Percentiles rank a stretch among this genome's conserved stretches.
Conservation (phyloP, 1,284 basidiomycete species). For the Coriolopsis trogii region DNA sequence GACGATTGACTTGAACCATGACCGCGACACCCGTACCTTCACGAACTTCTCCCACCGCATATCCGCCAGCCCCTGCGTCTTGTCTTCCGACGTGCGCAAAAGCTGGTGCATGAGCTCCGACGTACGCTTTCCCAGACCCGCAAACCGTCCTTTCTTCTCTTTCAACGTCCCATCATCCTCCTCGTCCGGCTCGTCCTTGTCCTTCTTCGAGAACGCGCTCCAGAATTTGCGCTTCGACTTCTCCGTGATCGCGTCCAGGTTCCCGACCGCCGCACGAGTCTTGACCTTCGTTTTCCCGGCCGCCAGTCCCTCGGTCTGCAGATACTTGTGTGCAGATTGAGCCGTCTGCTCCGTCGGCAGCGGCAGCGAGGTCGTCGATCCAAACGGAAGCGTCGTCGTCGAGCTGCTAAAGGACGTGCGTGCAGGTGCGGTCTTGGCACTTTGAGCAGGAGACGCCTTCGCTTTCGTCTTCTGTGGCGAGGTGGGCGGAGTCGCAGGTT, state of each 20-base stretch:
- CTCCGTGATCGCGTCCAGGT: constrained; percentile 51
- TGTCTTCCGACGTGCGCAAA: constrained; percentile 56
- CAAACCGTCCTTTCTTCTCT: constrained; percentile 54
- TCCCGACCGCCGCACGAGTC: constrained; percentile 49
- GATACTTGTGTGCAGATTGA: constrained; percentile 71
- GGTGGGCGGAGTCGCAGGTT: constrained; percentile 16
- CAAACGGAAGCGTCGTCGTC: constrained; percentile 32
- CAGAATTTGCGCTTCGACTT: constrained; percentile 49
- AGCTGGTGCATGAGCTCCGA: constrained; percentile 64
- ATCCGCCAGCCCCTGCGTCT: constrained; percentile 54
- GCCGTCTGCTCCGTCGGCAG: constrained; percentile 51
- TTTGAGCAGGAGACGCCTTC: constrained; percentile 22
- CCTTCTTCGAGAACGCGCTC: constrained; percentile 45
- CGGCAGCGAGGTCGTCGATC: constrained; percentile 49
- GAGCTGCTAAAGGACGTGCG: constrained; percentile 29
- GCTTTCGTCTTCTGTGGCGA: constrained; percentile 13
- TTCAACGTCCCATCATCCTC: constrained; percentile 34
- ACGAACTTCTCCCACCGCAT: constrained; percentile 78
- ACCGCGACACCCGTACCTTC: constrained; percentile 41
- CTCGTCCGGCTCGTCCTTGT: constrained; percentile 37
- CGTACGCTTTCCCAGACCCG: constrained; percentile 60
- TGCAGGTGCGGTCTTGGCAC: constrained; percentile 9
- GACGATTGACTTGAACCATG: not conserved
- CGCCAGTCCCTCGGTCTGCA: constrained; percentile 51
- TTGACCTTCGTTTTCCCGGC: constrained; percentile 67